These are phyloP conservation scores for Colletotrichum siamense DNA, from an alignment of 2,329 filamentous ascomycete species.

Conservation along the genomic window DNA sequence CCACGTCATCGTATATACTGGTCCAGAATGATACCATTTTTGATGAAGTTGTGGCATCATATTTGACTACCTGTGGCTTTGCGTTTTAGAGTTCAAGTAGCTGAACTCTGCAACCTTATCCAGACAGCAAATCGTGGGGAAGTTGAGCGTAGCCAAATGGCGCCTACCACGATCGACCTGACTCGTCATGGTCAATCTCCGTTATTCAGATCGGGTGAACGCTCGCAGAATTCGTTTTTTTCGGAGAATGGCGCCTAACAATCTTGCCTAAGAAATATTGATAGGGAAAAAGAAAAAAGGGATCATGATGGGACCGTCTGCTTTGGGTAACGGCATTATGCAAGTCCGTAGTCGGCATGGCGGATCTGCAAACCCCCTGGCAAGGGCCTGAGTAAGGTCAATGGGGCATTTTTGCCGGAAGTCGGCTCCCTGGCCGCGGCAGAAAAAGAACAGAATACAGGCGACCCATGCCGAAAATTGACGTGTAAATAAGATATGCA, in stretches of 20 bases:
- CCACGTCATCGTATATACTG: not conserved
- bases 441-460: not conserved
- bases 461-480: not conserved
- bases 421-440: not conserved
- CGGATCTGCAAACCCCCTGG: not conserved
- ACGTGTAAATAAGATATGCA: not conserved
- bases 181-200: not conserved
- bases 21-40: not conserved
- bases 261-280: not conserved
- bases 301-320: not conserved
- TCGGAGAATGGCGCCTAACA: not conserved
- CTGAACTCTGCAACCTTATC: not conserved
- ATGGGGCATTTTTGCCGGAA: not conserved
- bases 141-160: not conserved
- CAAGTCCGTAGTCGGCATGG: not conserved
- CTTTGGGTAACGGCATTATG: not conserved
- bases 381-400: not conserved
- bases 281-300: not conserved
- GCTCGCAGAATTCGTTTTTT: not conserved
- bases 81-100: not conserved
- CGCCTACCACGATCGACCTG: not conserved
- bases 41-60: not conserved
- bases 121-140: not conserved
- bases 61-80: not conserved
- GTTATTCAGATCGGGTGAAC: not conserved